Base-by-base conservation (phyloP, 305 asterid species). In the Withania somnifera region DNA sequence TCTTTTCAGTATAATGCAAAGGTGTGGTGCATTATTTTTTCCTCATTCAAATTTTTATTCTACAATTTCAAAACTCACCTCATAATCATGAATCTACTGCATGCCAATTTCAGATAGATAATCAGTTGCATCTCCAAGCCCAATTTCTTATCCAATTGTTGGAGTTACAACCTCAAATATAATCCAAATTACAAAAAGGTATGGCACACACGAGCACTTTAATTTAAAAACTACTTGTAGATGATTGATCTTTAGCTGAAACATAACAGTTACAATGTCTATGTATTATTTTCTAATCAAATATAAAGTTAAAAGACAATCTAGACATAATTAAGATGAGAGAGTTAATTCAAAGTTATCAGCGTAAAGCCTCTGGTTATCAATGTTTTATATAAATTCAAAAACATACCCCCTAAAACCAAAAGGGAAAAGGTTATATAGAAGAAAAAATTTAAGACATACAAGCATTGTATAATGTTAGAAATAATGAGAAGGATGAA, bases 161-260 rank as follows among this genome's bases (percentile, higher is more conserved):
- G 99, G 99, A 63, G 99, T 96, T 42, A 98, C 99, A 58, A 97
- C 99, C 87, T 96, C 99, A 91, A 96, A 94, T 86, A 98, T 96
- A 83, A 78, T 77, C 79, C 20, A 52, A 53, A 13, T n/a, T 8
- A 64, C 30, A 15, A 64, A 56, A 66, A 3, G 40, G 57, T 26
- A 20, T 8, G 57, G 22, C n/a, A 17, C 7, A 60, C 40, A 2
- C 5, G 71, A 47, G 57, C 36, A 22, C 19, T 40, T 42, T 40
- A 57, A 40, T 79, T 60, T 36, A 40, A 45, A 20, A 79, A 24
- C 28, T 47, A 66, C 47, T 64, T 6, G 8, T 32, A 78, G 73
- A 22, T 57, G 56, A 58, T 53, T 78, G 36, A 57, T 36, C 15
- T 34, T 22, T 45, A 54, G 60, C 30, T 9, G 24, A 26, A 56